Percentiles rank a stretch among this genome's conserved stretches.
phyloP scores from a whole-genome alignment of 2,329 filamentous ascomycete species.

The Monosporascus sp. region DNA sequence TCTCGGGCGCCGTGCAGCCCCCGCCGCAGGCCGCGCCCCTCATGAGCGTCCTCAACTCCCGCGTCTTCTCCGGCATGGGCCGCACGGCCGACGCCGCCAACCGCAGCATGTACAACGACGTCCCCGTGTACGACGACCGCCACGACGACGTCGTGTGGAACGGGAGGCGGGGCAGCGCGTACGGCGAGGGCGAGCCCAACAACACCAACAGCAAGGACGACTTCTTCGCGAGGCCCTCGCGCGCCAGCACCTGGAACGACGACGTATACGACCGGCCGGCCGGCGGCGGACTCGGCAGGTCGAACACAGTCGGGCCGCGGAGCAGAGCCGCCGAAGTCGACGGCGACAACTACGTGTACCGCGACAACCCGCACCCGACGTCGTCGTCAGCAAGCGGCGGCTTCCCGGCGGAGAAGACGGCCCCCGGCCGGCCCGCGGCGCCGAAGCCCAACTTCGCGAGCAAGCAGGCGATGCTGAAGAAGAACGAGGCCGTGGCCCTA shows the following conservation, averaged over 20 bases:
- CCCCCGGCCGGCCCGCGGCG: slow-evolving; percentile 71
- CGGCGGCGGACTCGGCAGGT: slow-evolving; percentile 37
- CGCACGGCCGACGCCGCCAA: slow-evolving; percentile 35
- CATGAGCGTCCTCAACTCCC: slow-evolving; percentile 77
- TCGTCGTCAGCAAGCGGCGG: slow-evolving; percentile 45
- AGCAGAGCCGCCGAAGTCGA: slow-evolving; percentile 18
- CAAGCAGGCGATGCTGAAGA: slow-evolving; percentile 50
- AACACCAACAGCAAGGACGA: slow-evolving; percentile 26
- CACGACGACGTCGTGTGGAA: slow-evolving; percentile 85
- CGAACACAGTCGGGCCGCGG: slow-evolving; percentile 43
- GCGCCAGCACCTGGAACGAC: slow-evolving; percentile 70
- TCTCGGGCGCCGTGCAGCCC: slow-evolving; percentile 70
- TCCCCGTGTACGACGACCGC: slow-evolving; percentile 78
- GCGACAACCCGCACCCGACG: slow-evolving; percentile 24
- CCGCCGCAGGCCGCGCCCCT: slow-evolving; percentile 80
- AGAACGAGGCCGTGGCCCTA: slow-evolving; percentile 82
- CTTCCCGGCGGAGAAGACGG: slow-evolving; percentile 34
- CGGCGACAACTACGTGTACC: slow-evolving; percentile 43
- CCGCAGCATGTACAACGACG: slow-evolving; percentile 85
- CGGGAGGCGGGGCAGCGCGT: slow-evolving; percentile 63
- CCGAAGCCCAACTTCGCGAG: slow-evolving; percentile 80
- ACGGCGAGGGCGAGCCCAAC: slow-evolving; percentile 37
- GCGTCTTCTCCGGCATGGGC: slow-evolving; percentile 68
- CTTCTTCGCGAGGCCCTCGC: slow-evolving; percentile 48
- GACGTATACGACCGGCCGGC: slow-evolving; percentile 63